Percentiles rank a stretch among this genome's conserved stretches.
phyloP scores from a whole-genome alignment of 805 yeast species.

The Hanseniaspora lachancei region DNA sequence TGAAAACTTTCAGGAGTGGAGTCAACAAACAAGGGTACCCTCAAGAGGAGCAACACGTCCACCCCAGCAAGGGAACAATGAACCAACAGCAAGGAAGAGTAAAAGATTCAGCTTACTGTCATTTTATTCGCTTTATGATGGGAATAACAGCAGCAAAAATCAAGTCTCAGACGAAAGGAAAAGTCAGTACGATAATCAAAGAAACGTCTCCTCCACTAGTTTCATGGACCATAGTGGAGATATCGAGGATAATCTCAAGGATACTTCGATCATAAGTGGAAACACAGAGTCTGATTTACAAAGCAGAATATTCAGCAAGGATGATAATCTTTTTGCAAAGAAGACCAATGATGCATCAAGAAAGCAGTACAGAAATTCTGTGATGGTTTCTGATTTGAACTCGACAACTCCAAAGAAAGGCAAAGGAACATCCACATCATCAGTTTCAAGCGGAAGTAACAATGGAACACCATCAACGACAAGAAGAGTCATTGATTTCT shows the following conservation, averaged over 20 bases:
- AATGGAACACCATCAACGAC: constrained; percentile 43
- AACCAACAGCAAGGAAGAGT: constrained; percentile 16
- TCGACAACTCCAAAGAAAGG: not conserved
- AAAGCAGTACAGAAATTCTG: constrained; percentile 3
- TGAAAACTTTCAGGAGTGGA: not conserved
- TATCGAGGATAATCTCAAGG: not conserved
- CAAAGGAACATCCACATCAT: constrained; percentile 15
- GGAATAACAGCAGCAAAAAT: constrained; percentile 16
- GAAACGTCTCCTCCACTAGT: not conserved
- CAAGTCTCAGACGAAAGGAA: constrained; percentile 11
- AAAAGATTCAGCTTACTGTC: constrained; percentile 34
- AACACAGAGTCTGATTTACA: not conserved
- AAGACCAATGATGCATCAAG: not conserved
- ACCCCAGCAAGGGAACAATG: constrained; percentile 8
- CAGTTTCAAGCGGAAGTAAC: not conserved
- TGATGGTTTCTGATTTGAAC: constrained; percentile 5
- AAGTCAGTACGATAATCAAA: not conserved
- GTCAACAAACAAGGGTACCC: not conserved
- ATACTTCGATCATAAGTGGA: not conserved
- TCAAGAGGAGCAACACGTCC: not conserved
- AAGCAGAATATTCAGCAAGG: not conserved
- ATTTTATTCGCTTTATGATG: constrained; percentile 22
- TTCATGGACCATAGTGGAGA: constrained; percentile 8
- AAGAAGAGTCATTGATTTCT: constrained; percentile 62
- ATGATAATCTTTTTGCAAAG: not conserved